Evolutionary conservation across 2,329 filamentous ascomycete genomes (phyloP), one percentile per base, ranked within the genome.

Genomic region (Proliferodiscus dingleyae): DNA sequence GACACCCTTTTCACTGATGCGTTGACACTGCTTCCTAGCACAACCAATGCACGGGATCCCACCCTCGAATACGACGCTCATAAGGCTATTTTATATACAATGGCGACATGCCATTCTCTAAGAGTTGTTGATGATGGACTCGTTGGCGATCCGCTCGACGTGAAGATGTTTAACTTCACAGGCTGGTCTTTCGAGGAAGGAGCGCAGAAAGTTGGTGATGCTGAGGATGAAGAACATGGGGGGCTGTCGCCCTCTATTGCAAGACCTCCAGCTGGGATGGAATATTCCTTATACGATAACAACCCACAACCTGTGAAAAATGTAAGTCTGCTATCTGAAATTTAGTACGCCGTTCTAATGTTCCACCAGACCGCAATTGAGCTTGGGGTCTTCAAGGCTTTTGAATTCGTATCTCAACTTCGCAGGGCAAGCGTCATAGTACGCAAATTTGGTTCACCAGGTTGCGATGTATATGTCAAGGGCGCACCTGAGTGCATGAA

Each of bases 141-240:
- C 32, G 77, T 98, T 26, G 93, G 93, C 1, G 93, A 98, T 60
- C 93, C 94, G 4, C 73, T 98, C 2, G 93, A 98, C 64, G 74
- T 96, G 46, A 97, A 97, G 64, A 98, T 98, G 93, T 98, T 98
- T 63, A 85, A 95, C 54, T 98, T 95, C 57, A 97, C 93, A 0
- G 78, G 79, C 5, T 98, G 93, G 93, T 78, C 80, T 3, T 98
- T 88, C 57, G 87, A 95, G 63, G 93, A 98, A 70, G 89, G 89
- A 2, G 82, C 82, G 37, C 83, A 90, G 55, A 75, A 76, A 42
- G 68, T 74, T 19, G 77, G 75, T 22, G 79, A 79, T 42, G 74
- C 74, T 33, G 81, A 86, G 40, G 83, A 88, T 16, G 87, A 91
- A 37, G 85, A 90, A 47, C 83, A 84, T 58, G 73, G 77, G 3